phyloP scores from a whole-genome alignment of 352 stramenopile species.

The Globisporangium irregulare region DNA sequence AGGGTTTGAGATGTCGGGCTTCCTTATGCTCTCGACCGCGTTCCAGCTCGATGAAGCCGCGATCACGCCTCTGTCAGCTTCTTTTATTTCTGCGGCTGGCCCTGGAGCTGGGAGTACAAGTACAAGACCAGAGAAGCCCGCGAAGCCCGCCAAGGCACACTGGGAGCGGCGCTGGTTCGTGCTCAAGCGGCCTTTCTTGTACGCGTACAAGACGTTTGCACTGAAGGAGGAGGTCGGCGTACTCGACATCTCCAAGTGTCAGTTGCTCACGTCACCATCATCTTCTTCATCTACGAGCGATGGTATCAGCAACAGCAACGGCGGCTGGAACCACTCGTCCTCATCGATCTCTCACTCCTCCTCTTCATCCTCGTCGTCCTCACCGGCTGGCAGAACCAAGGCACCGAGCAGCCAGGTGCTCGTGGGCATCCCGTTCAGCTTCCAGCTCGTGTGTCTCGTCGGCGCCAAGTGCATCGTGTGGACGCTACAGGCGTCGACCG shows the following conservation, averaged over 20 bases:
- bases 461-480: slow-evolving; percentile 59
- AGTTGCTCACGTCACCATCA: slow-evolving; percentile 46
- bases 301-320: not conserved
- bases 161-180: slow-evolving; percentile 84
- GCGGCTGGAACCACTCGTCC: not conserved
- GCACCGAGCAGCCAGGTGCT: not conserved
- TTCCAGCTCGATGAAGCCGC: slow-evolving; percentile 49
- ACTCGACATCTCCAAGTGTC: slow-evolving; percentile 65
- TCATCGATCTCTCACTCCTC: slow-evolving; percentile 6
- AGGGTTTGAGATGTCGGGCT: slow-evolving; percentile 62
- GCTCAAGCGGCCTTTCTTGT: slow-evolving; percentile 74
- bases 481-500: slow-evolving; percentile 72
- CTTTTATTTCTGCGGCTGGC: slow-evolving; percentile 4
- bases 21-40: slow-evolving; percentile 64
- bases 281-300: not conserved
- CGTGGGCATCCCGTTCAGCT: slow-evolving; percentile 51
- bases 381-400: not conserved
- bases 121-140: not conserved
- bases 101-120: not conserved
- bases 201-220: slow-evolving; percentile 68
- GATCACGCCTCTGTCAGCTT: slow-evolving; percentile 15
- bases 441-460: slow-evolving; percentile 56
- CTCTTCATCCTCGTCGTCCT: slow-evolving; percentile 1
- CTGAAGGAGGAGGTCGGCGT: slow-evolving; percentile 64
- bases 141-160: slow-evolving; percentile 8